A percentile compares a stretch with the other conserved stretches of the same genome.
Evolutionary conservation across 2,329 filamentous ascomycete genomes (phyloP).

Genomic region (Diaporthe sp.): DNA sequence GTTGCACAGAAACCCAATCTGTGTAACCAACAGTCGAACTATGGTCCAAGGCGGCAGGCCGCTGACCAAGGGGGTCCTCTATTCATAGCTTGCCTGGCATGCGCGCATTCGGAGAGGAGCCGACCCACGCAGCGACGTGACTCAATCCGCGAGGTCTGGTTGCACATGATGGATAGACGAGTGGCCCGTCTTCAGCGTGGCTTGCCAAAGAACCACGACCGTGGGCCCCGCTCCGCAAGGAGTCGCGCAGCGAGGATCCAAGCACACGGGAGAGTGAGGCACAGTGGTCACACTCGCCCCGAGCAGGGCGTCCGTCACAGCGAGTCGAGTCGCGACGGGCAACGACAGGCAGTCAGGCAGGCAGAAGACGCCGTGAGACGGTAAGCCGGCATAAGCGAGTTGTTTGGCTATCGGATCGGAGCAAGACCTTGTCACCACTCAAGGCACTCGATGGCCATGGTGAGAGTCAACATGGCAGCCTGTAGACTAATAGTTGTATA

Average conservation of each 20-base stretch:
- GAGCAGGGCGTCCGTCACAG: slow-evolving; percentile 1
- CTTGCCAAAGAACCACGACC: slow-evolving; percentile 19
- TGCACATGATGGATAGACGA: slow-evolving; percentile 16
- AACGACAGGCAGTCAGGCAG: neutral
- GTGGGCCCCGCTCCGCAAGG: neutral
- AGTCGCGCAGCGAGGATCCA: slow-evolving; percentile 18
- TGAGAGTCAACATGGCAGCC: slow-evolving; percentile 15
- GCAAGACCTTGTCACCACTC: neutral
- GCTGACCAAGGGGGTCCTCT: slow-evolving; percentile 30
- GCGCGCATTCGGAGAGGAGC: slow-evolving; percentile 28
- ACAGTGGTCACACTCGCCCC: slow-evolving; percentile 2
- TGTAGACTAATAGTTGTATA: neutral
- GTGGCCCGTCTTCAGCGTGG: slow-evolving; percentile 22
- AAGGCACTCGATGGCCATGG: neutral
- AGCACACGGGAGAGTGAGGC: slow-evolving; percentile 1
- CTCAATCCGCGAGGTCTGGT: slow-evolving; percentile 29
- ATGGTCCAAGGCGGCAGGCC: slow-evolving; percentile 25
- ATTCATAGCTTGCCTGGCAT: slow-evolving; percentile 31
- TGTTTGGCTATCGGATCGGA: slow-evolving; percentile 13
- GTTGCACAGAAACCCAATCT: slow-evolving; percentile 19
- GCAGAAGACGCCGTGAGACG: slow-evolving; percentile 26
- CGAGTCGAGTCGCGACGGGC: slow-evolving; percentile 9
- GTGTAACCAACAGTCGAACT: slow-evolving; percentile 32
- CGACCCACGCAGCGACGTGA: slow-evolving; percentile 25
- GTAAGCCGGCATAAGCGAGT: slow-evolving; percentile 28